Percentiles rank a stretch among this genome's conserved stretches.
Conservation (phyloP, 1,284 basidiomycete species). For the Puccinia triticina region DNA sequence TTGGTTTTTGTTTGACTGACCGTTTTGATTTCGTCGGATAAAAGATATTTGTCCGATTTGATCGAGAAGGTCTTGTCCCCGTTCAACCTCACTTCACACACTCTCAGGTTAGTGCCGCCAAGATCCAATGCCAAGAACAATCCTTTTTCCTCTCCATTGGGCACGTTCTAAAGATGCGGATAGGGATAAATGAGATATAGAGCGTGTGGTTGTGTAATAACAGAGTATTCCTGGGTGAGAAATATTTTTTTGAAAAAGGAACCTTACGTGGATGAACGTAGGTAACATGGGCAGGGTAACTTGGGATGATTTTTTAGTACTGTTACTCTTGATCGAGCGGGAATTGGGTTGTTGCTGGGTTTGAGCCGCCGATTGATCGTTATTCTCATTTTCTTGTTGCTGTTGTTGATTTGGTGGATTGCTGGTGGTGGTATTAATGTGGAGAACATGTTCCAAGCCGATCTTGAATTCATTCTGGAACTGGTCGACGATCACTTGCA, state of each 20-base stretch:
- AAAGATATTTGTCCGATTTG: slow-evolving; percentile 89
- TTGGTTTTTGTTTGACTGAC: slow-evolving; percentile 66
- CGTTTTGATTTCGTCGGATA: slow-evolving; percentile 84
- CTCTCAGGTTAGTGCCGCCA: slow-evolving; percentile 93
- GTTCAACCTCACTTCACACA: slow-evolving; percentile 86
- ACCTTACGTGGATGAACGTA: slow-evolving; percentile 53
- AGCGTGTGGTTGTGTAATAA: neutral
- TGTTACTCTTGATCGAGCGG: slow-evolving; percentile 36
- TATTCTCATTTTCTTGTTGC: slow-evolving; percentile 53
- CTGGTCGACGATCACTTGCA: slow-evolving; percentile 36
- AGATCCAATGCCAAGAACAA: slow-evolving; percentile 92
- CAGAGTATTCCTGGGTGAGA: neutral
- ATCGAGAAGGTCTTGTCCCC: slow-evolving; percentile 85
- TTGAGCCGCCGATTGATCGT: slow-evolving; percentile 53
- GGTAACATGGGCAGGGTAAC: slow-evolving; percentile 56
- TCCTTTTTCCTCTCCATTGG: slow-evolving; percentile 84
- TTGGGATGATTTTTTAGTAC: slow-evolving; percentile 27
- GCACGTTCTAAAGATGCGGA: slow-evolving; percentile 66
- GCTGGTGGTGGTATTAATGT: neutral
- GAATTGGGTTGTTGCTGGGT: slow-evolving; percentile 37
- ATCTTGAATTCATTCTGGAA: slow-evolving; percentile 44
- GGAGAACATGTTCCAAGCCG: slow-evolving; percentile 27
- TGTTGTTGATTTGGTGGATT: neutral
- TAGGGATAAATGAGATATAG: neutral
- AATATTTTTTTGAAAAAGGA: neutral